phyloP scores from a whole-genome alignment of 192 early-diverging fungal genomes.

The Rhizoclosmatium globosum region DNA sequence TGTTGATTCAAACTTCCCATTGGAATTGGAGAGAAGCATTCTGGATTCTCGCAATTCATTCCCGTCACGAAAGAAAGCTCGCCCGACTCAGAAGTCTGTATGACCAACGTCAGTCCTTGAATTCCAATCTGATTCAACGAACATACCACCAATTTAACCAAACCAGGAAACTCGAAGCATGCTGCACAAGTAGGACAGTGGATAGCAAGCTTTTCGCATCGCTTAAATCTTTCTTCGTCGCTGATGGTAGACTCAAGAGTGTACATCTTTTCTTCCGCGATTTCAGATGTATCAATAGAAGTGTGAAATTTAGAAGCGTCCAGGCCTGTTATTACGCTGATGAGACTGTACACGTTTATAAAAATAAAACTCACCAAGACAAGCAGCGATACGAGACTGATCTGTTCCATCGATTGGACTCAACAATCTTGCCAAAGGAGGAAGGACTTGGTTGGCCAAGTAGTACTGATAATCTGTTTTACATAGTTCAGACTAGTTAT shows the following conservation, averaged over 20 bases:
- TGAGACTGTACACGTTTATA: not conserved
- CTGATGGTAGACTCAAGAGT: slow-evolving; percentile 80
- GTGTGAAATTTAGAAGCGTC: slow-evolving; percentile 69
- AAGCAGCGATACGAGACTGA: slow-evolving; percentile 76
- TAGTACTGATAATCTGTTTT: slow-evolving; percentile 87
- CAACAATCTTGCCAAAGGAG: slow-evolving; percentile 83
- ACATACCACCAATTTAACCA: slow-evolving; percentile 35
- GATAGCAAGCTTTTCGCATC: slow-evolving; percentile 5
- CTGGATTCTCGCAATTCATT: slow-evolving; percentile 53
- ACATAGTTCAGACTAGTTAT: no score
- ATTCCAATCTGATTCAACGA: slow-evolving; percentile 36
- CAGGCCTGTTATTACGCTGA: slow-evolving; percentile 51
- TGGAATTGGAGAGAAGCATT: slow-evolving; percentile 60
- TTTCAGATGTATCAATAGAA: slow-evolving; percentile 7
- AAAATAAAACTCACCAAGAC: slow-evolving; percentile 68
- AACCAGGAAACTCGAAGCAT: slow-evolving; percentile 51
- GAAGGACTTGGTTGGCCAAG: slow-evolving; percentile 88
- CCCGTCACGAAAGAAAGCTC: slow-evolving; percentile 1
- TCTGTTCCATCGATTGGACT: slow-evolving; percentile 89
- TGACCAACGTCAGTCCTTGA: slow-evolving; percentile 38
- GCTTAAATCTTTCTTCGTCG: slow-evolving; percentile 77
- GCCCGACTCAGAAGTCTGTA: slow-evolving; percentile 11
- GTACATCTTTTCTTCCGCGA: slow-evolving; percentile 63
- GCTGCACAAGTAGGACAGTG: slow-evolving; percentile 64
- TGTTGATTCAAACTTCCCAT: slow-evolving; percentile 66